phyloP scores from a whole-genome alignment of 2,329 filamentous ascomycete species.

The Cyphellophora europaea region DNA sequence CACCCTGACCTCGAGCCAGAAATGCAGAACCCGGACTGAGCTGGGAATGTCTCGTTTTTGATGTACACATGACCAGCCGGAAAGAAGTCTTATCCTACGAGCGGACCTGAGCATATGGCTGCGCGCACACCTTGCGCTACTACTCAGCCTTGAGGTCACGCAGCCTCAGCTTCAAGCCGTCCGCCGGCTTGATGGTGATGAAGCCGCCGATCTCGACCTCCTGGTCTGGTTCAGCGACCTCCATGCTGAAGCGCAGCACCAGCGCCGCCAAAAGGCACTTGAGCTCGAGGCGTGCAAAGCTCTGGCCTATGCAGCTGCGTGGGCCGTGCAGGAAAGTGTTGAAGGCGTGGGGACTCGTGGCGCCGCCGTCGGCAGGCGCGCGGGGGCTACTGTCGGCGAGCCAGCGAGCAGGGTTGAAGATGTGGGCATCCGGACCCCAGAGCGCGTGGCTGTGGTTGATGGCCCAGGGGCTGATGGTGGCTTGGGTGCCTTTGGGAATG shows the following conservation, averaged over 20 bases:
- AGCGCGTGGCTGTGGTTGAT: conserved; percentile 22
- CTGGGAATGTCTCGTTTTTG: too few species aligned
- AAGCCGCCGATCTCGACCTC: conserved; percentile 17
- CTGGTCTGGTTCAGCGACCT: not conserved
- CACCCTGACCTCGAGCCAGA: too few species aligned
- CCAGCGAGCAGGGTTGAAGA: conserved; percentile 28
- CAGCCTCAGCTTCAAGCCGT: conserved; percentile 29
- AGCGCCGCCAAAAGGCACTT: conserved; percentile 71
- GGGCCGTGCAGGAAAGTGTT: conserved; percentile 66
- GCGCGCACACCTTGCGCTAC: too few species aligned
- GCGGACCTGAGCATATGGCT: too few species aligned
- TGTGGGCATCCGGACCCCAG: conserved; percentile 24
- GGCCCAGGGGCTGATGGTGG: conserved; percentile 48
- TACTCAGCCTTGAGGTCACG: too few species aligned
- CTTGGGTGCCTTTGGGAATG: conserved; percentile 61
- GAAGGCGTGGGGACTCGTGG: conserved; percentile 60
- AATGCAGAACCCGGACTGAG: too few species aligned
- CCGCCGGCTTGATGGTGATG: conserved; percentile 29
- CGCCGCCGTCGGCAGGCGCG: conserved; percentile 54
- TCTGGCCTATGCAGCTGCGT: conserved; percentile 18
- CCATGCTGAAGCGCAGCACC: conserved; percentile 30
- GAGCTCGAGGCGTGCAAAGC: conserved; percentile 66
- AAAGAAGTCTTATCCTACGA: too few species aligned
- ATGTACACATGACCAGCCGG: too few species aligned
- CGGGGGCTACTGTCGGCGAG: conserved; percentile 31